Evolutionary conservation across 2,329 filamentous ascomycete genomes (phyloP), one percentile per base, ranked within the genome.

Genomic region (Botrytis deweyae): DNA sequence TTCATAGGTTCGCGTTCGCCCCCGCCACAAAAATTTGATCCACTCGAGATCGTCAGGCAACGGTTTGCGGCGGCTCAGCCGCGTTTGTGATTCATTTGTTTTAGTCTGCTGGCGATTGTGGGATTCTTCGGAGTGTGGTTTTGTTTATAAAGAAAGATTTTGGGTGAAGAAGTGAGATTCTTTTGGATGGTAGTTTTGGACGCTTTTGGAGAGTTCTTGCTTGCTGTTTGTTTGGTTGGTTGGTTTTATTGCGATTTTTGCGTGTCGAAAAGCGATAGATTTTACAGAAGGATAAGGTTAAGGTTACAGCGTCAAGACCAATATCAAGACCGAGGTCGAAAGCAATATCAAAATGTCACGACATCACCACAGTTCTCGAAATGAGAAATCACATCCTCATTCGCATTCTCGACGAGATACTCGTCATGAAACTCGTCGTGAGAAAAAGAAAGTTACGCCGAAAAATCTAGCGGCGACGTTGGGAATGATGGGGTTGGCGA

Each of bases 401-500:
- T 18, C 29, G 4, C 62, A 66, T 9, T 16, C 36, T 16, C 61
- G 61, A 1, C 58, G 29, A 10, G 58, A 59, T 33, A 36, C 20
- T 40, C 59, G 59, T 4, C 59, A 61, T 14, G 58, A 61, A 22
- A 5, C 18, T 59, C 58, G 58, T 12, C 40, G 52, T 29, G 64
- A 38, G 22, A 52, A 40, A 14, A 68, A 68, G 25, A 68, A 58
- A 40, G 18, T 68, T 2, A 55, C 65, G 16, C n/a, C 70, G 18
- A 72, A 72, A 44, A 72, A 67, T 25, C 16, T 72, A 3, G 38
- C 62, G 3, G 70, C 70, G 2, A 67, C 70, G 5, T 25, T 72
- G 6, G 62, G 59, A 3, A 72, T 72, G 62, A 72, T 72, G 61
- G 62, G 70, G 0, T 40, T 72, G 20, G 70, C 70, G 20, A 65